Base-by-base conservation (phyloP, 768 basidiomycete species). In the Mycena rosella region DNA sequence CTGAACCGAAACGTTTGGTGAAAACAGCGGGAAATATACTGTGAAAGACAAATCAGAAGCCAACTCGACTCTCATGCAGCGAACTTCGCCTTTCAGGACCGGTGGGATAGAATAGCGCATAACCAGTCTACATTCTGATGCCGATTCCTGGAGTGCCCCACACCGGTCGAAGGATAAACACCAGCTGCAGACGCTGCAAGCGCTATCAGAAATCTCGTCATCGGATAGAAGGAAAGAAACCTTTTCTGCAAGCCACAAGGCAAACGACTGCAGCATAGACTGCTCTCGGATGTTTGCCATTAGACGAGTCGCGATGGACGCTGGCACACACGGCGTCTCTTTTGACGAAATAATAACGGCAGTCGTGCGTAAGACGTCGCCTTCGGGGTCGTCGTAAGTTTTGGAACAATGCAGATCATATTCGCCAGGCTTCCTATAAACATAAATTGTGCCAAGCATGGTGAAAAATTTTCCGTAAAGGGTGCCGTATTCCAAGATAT, bases 381-480 rank as follows among this genome's bases (percentile, higher is more conserved):
- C 22, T 7, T 58, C 44, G 27, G 22, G 20, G 56, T 47, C 27
- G 44, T 45, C 29, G 30, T 47, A 58, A 30, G 17, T 34, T 32
- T 24, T 45, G 9, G 56, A 58, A 29, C 29, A 32, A 32, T 45
- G 32, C 27, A 58, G 29, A 20, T 32, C 22, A 24, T 45, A 4
- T 2, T 29, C 20, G 6, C 56, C 56, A 4, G 44, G 56, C 32
- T 45, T 47, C 11, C 56, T 42, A 22, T 47, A 47, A 34, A 58
- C 40, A 30, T 58, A 58, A 2, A 34, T 47, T 27, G 44, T 47
- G 6, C 44, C 56, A 26, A 58, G 42, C 8, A n/a, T 29, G 18
- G 14, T 30, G 56, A 58, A 58, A 29, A 58, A 20, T 18, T 58
- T 58, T 5, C 40, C 56, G 27, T 45, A 58, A 22, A 32, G n/a